Evolutionary conservation across 2,329 filamentous ascomycete species (phyloP).

Genomic region (Clarireedia hainanense): DNA sequence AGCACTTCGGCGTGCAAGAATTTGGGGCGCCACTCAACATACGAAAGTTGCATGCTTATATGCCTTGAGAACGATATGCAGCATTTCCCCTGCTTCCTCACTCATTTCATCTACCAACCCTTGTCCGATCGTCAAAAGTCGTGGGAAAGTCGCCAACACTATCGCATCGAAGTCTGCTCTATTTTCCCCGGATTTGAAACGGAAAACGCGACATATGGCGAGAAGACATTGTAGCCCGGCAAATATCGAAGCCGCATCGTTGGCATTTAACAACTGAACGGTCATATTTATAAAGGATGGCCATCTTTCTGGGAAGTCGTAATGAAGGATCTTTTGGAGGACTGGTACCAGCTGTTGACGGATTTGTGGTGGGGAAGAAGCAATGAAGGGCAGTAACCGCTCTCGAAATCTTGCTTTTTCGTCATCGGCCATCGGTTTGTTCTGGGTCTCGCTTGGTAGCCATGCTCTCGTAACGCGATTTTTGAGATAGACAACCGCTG

Average conservation of each 20-base stretch:
- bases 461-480: slow-evolving; percentile 93
- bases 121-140: slow-evolving; percentile 78
- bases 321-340: slow-evolving; percentile 90
- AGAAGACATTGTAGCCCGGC: slow-evolving; percentile 90
- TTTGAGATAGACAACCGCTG: slow-evolving; percentile 96
- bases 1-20: slow-evolving; percentile 25
- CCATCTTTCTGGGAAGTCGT: slow-evolving; percentile 93
- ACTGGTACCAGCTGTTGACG: slow-evolving; percentile 90
- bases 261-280: slow-evolving; percentile 76
- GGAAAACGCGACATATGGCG: slow-evolving; percentile 89
- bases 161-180: slow-evolving; percentile 89
- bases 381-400: slow-evolving; percentile 82
- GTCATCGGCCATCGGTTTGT: slow-evolving; percentile 71
- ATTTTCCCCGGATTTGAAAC: slow-evolving; percentile 79
- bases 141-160: slow-evolving; percentile 82
- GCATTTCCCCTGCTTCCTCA: slow-evolving; percentile 91
- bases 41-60: slow-evolving; percentile 99
- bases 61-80: slow-evolving; percentile 88
- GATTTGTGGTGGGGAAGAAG: slow-evolving; percentile 69
- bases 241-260: slow-evolving; percentile 79
- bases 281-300: slow-evolving; percentile 92
- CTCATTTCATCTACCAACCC: slow-evolving; percentile 85
- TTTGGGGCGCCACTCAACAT: slow-evolving; percentile 32
- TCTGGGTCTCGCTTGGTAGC: slow-evolving; percentile 61
- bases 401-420: slow-evolving; percentile 85